These are phyloP conservation scores for Fusarium heterosporum DNA, from an alignment of 2,329 filamentous ascomycete species.

Conservation along the genomic window DNA sequence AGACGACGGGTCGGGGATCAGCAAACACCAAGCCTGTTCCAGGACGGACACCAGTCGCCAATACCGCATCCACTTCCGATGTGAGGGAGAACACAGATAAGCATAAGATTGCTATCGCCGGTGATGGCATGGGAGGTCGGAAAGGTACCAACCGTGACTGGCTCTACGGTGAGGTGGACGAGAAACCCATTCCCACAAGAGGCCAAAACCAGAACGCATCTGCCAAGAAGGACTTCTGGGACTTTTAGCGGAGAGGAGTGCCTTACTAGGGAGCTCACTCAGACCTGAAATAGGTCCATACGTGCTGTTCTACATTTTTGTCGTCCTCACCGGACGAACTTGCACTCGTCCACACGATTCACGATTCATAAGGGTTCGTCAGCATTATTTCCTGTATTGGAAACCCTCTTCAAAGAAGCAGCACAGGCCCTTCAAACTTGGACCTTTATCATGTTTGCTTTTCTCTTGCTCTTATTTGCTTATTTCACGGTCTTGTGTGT, in stretches of 20 bases:
- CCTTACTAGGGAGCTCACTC: conserved; percentile 10
- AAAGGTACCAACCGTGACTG: conserved; percentile 66
- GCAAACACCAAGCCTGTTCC: conserved; percentile 45
- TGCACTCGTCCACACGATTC: conserved; percentile 13
- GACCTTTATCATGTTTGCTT: conserved; percentile 6
- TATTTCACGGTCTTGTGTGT: conserved; percentile 27
- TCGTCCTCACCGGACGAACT: conserved; percentile 10
- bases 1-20: conserved; percentile 32
- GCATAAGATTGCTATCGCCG: conserved; percentile 58
- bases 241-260: conserved; percentile 53
- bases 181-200: conserved; percentile 53
- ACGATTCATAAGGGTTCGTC: conserved; percentile 22
- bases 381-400: conserved; percentile 17
- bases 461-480: conserved; percentile 23
- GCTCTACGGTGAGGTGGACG: conserved; percentile 64
- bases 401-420: conserved; percentile 21
- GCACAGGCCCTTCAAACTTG: background rate
- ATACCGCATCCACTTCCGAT: conserved; percentile 4
- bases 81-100: conserved; percentile 28
- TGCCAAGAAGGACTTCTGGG: conserved; percentile 60
- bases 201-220: conserved; percentile 45
- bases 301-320: background rate
- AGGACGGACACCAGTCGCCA: conserved; percentile 51
- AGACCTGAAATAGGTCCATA: background rate
- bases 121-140: conserved; percentile 74